Base-by-base conservation (phyloP, 2,329 filamentous ascomycete species). In the Gremmenia infestans region DNA sequence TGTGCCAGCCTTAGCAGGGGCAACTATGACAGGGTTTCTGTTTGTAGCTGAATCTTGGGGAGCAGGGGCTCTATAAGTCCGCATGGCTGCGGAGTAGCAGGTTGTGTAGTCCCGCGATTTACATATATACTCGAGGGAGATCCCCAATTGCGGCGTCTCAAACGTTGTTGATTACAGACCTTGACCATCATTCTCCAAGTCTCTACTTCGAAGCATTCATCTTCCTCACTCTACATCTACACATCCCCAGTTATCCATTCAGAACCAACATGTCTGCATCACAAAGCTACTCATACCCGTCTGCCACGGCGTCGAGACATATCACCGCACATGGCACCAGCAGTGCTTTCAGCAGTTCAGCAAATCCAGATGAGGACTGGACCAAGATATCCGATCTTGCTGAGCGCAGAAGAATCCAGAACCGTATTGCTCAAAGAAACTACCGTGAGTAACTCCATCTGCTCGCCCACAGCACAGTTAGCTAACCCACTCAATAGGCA, bases 351-450 rank as follows among this genome's bases (percentile, higher is more conserved):
- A 95, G 90, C 75, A 88, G 88, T 67, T 95, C 91, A 62, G 93
- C 92, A 67, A 95, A 96, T 72, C 89, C 93, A 54, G 92, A 97
- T 70, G 93, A 97, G 76, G 93, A 97, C 77, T 97, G 93, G 93
- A 97, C 93, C 71, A 96, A 97, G 83, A 96, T 97, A 72, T 96
- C 93, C 56, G 93, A 97, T 73, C 86, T 97, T 58, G 93, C 92
- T 51, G 93, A 97, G 76, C 86, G 94, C 70, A 81, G 92, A 68
- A 84, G 92, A 71, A 96, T 97, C 77, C 92, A 97, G 76, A 97
- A 97, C 77, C 86, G 93, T 66, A 97, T 97, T 80, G 93, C 93
- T 65, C 93, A 97, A 76, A 87, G 92, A 68, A 96, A 96, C 78
- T 97, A 97, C 78, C 91, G 91, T 96, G 79, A 72, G 86, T 81